Conservation (phyloP, 106 monocot species). For the Dioscorea alata region DNA sequence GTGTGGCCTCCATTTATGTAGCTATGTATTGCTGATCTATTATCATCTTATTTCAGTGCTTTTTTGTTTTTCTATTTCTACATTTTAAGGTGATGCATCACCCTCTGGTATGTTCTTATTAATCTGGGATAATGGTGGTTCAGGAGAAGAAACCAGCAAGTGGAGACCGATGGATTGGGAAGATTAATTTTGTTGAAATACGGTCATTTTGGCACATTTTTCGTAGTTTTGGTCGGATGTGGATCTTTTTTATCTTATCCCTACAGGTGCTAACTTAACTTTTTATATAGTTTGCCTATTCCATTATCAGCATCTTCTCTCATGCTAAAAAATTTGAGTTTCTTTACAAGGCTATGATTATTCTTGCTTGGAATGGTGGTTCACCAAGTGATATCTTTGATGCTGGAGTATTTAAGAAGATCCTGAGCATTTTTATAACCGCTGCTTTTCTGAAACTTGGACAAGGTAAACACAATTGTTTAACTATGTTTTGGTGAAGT, state of each 20-base stretch:
- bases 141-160: slow-evolving; percentile 40
- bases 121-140: neutral
- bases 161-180: slow-evolving; percentile 62
- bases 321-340: neutral
- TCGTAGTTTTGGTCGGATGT: slow-evolving; percentile 95
- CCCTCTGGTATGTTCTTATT: neutral
- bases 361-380: slow-evolving; percentile 82
- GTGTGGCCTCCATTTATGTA: too few species aligned
- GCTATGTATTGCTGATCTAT: too few species aligned
- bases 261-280: slow-evolving; percentile 54
- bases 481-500: too few species aligned
- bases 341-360: slow-evolving; percentile 54
- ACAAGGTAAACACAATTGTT: slow-evolving; percentile 33
- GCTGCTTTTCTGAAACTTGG: slow-evolving; percentile 64
- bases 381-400: slow-evolving; percentile 47
- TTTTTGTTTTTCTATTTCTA: neutral
- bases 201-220: slow-evolving; percentile 98
- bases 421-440: slow-evolving; percentile 74
- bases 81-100: neutral
- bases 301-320: neutral
- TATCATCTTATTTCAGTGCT: neutral
- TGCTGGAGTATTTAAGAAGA: slow-evolving; percentile 43
- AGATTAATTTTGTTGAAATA: slow-evolving; percentile 95
- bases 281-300: neutral
- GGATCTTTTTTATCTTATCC: slow-evolving; percentile 82